Conservation (phyloP, 176 grass and related monocot species). For the Triticum turgidum region DNA sequence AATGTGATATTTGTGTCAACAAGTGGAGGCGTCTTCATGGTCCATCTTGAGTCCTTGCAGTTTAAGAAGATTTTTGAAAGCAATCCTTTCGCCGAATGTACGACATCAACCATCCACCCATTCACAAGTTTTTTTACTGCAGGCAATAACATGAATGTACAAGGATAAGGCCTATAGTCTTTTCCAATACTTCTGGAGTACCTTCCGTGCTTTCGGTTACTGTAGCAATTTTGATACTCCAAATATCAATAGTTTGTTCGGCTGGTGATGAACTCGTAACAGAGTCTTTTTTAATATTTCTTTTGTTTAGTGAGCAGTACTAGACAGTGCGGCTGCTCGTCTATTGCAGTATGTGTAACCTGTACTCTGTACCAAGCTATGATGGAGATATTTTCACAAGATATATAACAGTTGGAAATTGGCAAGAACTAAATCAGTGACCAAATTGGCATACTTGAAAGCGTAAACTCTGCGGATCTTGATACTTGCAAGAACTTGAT, state of each 20-base stretch:
- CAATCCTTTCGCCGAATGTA: neutral
- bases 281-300: neutral
- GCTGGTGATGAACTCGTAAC: slow-evolving; percentile 1
- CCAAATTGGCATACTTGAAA: neutral
- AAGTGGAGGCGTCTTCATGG: slow-evolving; percentile 12
- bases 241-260: neutral
- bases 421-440: neutral
- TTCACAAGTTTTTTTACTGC: neutral
- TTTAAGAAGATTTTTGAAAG: slow-evolving; percentile 6
- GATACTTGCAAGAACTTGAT: neutral
- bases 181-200: neutral
- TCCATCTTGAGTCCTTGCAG: slow-evolving; percentile 14
- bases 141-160: no score
- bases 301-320: neutral
- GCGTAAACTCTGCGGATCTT: neutral
- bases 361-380: neutral
- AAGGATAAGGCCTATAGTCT: neutral
- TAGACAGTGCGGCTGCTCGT: neutral
- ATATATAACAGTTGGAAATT: neutral
- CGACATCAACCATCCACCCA: slow-evolving; percentile 3
- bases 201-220: neutral
- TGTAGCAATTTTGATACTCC: neutral
- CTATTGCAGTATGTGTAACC: neutral
- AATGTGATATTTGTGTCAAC: slow-evolving; percentile 12
- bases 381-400: neutral